Base-by-base conservation (phyloP, 2,329 filamentous ascomycete genomes). In the Xylariaceae sp. region DNA sequence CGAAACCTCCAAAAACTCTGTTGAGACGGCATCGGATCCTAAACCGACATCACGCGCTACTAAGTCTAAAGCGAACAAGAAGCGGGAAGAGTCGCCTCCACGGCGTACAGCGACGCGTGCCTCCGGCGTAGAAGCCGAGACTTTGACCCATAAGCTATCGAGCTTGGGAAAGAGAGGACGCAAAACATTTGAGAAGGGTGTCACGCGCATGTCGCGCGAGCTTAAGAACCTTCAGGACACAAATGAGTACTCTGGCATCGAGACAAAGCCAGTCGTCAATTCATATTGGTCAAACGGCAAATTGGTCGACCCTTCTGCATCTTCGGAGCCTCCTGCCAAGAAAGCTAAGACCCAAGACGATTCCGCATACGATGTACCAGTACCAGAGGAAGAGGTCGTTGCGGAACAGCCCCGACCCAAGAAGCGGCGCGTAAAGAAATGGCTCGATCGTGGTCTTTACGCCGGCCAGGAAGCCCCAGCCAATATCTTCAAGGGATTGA, bases 401-500 rank as follows among this genome's bases (percentile, higher is more conserved):
- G 67, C 81, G 66, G 73, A 74, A 23, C 66, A 72, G 5, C 69
- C 73, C 9, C 65, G 64, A 10, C 68, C 73, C 30, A 77, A 74
- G 62, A 74, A 76, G 64, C 76, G 81, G 58, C 80, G 78, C 44
- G 75, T 79, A 55, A 96, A 96, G 78, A 86, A 86, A 65, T 97
- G 89, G 83, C 78, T 95, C 56, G 79, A 81, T 55, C 89, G 92
- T 72, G 94, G 93, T 8, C 79, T 97, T 11, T 97, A 95, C 69
- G 87, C 90, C 0, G 94, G 94, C 34, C 93, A 97, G 72, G 80
- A 86, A 35, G 75, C 75, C 5, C 80, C 82, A 0, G 64, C 70
- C 5, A 80, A 84, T 58, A 70, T 77, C 6, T 71, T 71, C 51
- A 76, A 78, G 65, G 79, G 80, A 3, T 73, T 85, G n/a, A 80